These are phyloP conservation scores for Emiliania huxleyi DNA, from an alignment of 78 protist genomes.

Conservation along the genomic window DNA sequence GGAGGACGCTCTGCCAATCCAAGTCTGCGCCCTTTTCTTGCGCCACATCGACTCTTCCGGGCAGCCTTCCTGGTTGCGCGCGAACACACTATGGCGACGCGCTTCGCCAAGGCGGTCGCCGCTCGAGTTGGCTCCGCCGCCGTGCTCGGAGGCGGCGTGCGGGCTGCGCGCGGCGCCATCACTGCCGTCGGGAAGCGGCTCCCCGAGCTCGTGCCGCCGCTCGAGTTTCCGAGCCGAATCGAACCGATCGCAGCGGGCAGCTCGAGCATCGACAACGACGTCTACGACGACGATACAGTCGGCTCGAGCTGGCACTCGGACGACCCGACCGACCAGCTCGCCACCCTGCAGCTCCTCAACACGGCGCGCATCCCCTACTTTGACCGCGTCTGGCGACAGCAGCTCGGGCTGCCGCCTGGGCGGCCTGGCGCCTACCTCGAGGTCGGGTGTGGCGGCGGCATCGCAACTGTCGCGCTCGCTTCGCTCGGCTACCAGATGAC, in stretches of 20 bases:
- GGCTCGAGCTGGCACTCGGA: not conserved
- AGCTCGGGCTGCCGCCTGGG: not conserved
- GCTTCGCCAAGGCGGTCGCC: no score
- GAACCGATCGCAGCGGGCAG: not conserved
- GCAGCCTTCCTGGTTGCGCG: no score
- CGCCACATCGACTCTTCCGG: no score
- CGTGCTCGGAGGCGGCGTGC: no score
- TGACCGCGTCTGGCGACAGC: not conserved
- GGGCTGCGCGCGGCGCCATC: no score
- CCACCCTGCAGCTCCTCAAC: conserved; percentile 12
- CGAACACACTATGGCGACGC: no score
- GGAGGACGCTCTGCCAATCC: no score
- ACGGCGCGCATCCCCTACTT: conserved; percentile 9
- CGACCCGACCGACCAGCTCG: not conserved
- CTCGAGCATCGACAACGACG: not conserved
- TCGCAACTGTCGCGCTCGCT: conserved; percentile 48
- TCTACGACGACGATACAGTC: not conserved
- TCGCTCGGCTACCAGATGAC: conserved; percentile 53
- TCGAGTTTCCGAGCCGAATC: not conserved
- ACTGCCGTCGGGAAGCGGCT: no score
- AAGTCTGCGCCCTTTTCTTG: no score
- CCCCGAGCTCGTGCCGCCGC: not conserved
- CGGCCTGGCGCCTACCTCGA: conserved; percentile 44
- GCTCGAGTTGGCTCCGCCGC: no score
- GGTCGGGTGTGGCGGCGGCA: conserved; percentile 74